Base-by-base conservation (phyloP, 106 monocot species). In the Dendrobium chrysotoxum region DNA sequence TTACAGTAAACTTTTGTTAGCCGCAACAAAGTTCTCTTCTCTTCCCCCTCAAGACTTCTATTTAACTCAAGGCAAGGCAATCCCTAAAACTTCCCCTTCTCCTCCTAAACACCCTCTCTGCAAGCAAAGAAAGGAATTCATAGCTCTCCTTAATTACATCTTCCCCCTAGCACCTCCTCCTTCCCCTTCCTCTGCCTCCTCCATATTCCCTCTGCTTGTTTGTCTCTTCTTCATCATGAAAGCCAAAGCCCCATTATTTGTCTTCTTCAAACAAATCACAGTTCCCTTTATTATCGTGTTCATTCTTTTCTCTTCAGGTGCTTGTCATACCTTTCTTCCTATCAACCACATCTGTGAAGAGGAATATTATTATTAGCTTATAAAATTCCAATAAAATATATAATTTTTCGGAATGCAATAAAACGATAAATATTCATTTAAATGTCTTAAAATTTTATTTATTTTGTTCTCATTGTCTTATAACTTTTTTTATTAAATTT, bases 71-170 rank as follows among this genome's bases (percentile, higher is more conserved):
- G 28, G 82, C 70, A 82, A 88, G 80, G 61, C 55, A 83, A 79
- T 54, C n/a, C 38, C 47, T 41, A 42, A 40, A 66, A 78, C 20
- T 47, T 65, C 39, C 18, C 76, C 79, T 75, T 77, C 61, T 82
- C 58, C 64, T 45, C 64, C 50, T 28, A 28, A 44, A 80, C 67
- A 35, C 74, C 40, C 61, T 42, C 65, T 80, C 80, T 70, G 17
- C 90, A 90, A 87, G 90, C 75, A 87, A 87, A 87, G 90, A 75
- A 90, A 87, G 75, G 85, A 90, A 90, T 87, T 65, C 42, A 39
- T 0, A 58, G 40, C 50, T 55, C 47, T 72, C 53, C 75, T 55
- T n/a, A 13, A 44, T 41, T 42, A 44, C 6, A 28, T 84, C 53
- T 80, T 30, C 80, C 45, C 47, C 67, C 77, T 72, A 16, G n/a